phyloP scores from a whole-genome alignment of 2,329 filamentous ascomycete genomes.

The Ceratocystis diversiconidia region DNA sequence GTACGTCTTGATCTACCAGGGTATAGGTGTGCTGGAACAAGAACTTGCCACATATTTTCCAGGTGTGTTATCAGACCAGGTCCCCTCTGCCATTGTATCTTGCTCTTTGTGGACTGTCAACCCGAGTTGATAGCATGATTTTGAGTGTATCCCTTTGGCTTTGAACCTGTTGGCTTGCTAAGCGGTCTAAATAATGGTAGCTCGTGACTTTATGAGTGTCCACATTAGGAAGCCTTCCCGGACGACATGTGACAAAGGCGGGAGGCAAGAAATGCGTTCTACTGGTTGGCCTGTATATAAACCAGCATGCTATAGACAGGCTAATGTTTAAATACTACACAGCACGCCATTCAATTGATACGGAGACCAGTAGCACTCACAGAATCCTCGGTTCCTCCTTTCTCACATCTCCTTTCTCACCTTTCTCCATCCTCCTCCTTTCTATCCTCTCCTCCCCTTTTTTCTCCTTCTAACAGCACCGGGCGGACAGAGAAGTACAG shows the following conservation, averaged over 20 bases:
- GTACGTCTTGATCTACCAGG: background rate
- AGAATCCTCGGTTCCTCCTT: no score
- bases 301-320: no score
- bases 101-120: background rate
- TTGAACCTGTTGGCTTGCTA: background rate
- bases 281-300: background rate
- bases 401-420: background rate
- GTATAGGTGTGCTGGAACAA: background rate
- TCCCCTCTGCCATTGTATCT: background rate
- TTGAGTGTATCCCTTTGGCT: background rate
- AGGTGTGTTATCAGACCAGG: background rate
- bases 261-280: background rate
- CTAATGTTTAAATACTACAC: no score
- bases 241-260: background rate
- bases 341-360: no score
- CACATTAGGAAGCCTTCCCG: slow-evolving; percentile 1
- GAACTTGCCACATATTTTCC: background rate
- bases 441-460: background rate
- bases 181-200: background rate
- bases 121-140: background rate
- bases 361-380: no score
- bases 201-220: background rate
- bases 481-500: no score
- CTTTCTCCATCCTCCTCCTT: background rate
- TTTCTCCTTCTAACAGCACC: background rate